Evolutionary conservation across 768 basidiomycete genomes (phyloP).

Genomic region (Thelephora ganbajun): DNA sequence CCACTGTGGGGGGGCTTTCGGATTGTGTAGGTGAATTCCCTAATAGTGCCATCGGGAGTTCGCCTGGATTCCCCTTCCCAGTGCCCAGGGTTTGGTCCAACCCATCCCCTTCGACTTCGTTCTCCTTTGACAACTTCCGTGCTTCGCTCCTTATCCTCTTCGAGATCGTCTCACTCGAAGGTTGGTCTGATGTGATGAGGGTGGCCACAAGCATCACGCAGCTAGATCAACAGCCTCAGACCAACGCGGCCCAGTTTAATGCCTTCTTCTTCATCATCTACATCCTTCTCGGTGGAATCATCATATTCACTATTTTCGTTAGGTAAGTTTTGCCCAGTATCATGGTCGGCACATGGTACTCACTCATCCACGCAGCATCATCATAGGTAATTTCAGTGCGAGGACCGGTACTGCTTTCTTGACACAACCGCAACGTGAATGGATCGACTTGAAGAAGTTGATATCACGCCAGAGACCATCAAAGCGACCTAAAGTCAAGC

Average conservation of each 20-base stretch:
- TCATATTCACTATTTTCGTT: slow-evolving; percentile 83
- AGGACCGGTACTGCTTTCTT: slow-evolving; percentile 79
- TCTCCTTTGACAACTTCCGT: slow-evolving; percentile 82
- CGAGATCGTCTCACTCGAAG: slow-evolving; percentile 91
- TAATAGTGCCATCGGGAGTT: slow-evolving; percentile 40
- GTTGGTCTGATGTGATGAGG: slow-evolving; percentile 91
- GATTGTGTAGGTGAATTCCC: slow-evolving; percentile 69
- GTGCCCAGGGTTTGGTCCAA: slow-evolving; percentile 85
- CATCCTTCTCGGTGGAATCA: slow-evolving; percentile 81
- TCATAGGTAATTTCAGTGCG: slow-evolving; percentile 84
- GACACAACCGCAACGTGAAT: slow-evolving; percentile 79
- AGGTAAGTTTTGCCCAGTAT: slow-evolving; percentile 35
- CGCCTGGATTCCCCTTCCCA: slow-evolving; percentile 46
- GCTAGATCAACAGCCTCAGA: slow-evolving; percentile 49
- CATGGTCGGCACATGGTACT: slow-evolving; percentile 2
- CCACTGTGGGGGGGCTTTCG: slow-evolving; percentile 30
- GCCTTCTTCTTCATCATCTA: slow-evolving; percentile 87
- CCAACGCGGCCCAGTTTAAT: slow-evolving; percentile 65
- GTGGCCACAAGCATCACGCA: slow-evolving; percentile 71
- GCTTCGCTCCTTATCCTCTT: slow-evolving; percentile 82
- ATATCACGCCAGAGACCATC: slow-evolving; percentile 80
- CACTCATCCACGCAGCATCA: slow-evolving; percentile 45
- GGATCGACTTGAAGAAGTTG: slow-evolving; percentile 86
- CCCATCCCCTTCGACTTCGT: slow-evolving; percentile 68
- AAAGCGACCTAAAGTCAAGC: slow-evolving; percentile 56